phyloP scores from a whole-genome alignment of 2,329 filamentous ascomycete species.

The Exophiala sp. region DNA sequence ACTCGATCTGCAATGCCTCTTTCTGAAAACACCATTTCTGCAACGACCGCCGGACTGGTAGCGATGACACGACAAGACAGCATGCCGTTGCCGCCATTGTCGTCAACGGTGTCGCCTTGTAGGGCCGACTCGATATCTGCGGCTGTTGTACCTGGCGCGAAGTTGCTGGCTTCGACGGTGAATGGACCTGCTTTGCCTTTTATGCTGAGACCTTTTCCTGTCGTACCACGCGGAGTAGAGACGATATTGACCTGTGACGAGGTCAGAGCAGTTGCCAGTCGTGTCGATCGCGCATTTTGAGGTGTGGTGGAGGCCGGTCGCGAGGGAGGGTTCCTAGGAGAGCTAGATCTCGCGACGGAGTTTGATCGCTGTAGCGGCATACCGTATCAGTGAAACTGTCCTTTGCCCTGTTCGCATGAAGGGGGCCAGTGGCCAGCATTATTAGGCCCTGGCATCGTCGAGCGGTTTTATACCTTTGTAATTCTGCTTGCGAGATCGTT shows the following conservation, averaged over 20 bases:
- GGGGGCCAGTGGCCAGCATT: not conserved
- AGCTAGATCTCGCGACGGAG: conserved; percentile 27
- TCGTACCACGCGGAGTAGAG: conserved; percentile 32
- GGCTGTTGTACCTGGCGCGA: conserved; percentile 63
- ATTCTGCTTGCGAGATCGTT: conserved; percentile 57
- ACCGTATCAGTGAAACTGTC: conserved; percentile 12
- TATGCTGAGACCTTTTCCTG: conserved; percentile 48
- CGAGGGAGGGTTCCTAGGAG: conserved; percentile 21
- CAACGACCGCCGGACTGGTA: conserved; percentile 55
- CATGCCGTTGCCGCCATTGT: conserved; percentile 38
- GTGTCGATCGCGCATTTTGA: conserved; percentile 36
- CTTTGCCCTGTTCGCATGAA: not conserved
- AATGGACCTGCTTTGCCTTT: conserved; percentile 54
- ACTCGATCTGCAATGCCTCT: conserved; percentile 56
- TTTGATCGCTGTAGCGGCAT: conserved; percentile 33
- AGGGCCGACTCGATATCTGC: conserved; percentile 63
- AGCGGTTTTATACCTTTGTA: conserved; percentile 46
- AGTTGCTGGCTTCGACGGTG: conserved; percentile 60
- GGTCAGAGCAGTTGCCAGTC: conserved; percentile 27
- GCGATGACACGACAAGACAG: conserved; percentile 52
- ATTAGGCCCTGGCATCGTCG: not conserved
- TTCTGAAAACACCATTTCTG: conserved; percentile 57
- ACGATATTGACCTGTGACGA: conserved; percentile 34
- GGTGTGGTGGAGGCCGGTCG: conserved; percentile 31
- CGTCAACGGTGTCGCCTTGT: conserved; percentile 38